Conservation (phyloP, 2,329 filamentous ascomycete species). For the Sporothrix pallida region DNA sequence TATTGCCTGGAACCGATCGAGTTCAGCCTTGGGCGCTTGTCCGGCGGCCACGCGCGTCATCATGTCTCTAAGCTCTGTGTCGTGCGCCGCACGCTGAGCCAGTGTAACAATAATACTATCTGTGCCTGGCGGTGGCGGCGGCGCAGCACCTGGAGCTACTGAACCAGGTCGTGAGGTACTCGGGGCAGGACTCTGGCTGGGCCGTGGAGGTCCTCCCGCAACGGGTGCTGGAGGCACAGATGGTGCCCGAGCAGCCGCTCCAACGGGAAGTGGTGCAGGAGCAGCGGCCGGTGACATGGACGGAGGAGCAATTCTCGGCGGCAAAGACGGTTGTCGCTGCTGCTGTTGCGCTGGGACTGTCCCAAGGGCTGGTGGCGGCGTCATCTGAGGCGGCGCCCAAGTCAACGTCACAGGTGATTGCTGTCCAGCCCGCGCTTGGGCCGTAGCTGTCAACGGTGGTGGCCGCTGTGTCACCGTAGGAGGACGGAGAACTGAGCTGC, state of each 20-base stretch:
- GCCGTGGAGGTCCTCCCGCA: conserved; percentile 15
- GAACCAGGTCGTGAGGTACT: conserved; percentile 37
- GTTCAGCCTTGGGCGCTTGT: conserved; percentile 71
- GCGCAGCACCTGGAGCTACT: conserved; percentile 17
- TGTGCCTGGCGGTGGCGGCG: conserved; percentile 43
- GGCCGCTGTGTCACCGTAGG: conserved; percentile 14
- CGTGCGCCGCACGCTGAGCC: conserved; percentile 74
- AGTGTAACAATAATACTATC: conserved; percentile 83
- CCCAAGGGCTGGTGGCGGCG: not conserved
- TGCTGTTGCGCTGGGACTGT: not conserved
- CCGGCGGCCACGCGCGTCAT: conserved; percentile 85
- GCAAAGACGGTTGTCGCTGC: conserved; percentile 15
- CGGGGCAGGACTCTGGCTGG: conserved; percentile 40
- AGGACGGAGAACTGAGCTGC: conserved; percentile 11
- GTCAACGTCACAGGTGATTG: conserved; percentile 11
- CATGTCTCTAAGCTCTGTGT: conserved; percentile 73
- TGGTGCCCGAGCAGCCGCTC: conserved; percentile 2
- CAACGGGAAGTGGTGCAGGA: conserved; percentile 5
- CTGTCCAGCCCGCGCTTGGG: conserved; percentile 1
- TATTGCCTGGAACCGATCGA: conserved; percentile 77
- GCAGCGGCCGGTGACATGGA: conserved; percentile 38
- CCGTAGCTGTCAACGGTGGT: not conserved
- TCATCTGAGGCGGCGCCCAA: not conserved
- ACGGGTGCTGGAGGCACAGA: conserved; percentile 25
- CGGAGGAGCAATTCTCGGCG: conserved; percentile 44